A percentile compares a stretch with the other conserved stretches of the same genome.
phyloP scores from a whole-genome alignment of 345 rosid species.

The Mallotus nudiflorus region DNA sequence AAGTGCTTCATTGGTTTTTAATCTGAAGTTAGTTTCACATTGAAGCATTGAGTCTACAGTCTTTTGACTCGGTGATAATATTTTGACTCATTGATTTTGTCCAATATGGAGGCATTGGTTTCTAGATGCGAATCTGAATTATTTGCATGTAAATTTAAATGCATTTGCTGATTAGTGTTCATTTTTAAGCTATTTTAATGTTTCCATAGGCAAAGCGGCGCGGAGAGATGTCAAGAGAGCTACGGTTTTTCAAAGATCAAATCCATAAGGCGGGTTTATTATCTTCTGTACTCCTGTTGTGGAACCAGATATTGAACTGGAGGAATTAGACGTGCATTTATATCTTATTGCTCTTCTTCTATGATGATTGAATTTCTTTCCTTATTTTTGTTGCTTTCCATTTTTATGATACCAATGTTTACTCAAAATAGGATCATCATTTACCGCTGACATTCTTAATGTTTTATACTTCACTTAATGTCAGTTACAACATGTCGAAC shows the following conservation, averaged over 20 bases:
- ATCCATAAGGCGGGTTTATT: conserved; percentile 78
- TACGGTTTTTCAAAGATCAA: conserved; percentile 88
- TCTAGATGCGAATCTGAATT: too few species aligned
- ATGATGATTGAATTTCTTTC: neutral
- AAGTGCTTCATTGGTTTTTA: neutral
- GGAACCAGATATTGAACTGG: conserved; percentile 79
- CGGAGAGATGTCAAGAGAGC: conserved; percentile 94
- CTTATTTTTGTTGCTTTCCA: conserved; percentile 8
- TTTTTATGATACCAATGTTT: neutral
- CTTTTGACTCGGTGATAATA: too few species aligned
- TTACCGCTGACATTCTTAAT: neutral
- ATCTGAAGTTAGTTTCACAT: neutral
- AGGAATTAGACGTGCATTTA: conserved; percentile 79
- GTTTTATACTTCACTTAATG: conserved; percentile 28
- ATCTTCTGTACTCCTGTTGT: conserved; percentile 57
- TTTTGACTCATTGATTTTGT: too few species aligned
- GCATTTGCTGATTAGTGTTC: conserved; percentile 7
- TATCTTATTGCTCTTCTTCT: conserved; percentile 4
- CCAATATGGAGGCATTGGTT: too few species aligned
- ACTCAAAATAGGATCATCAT: neutral
- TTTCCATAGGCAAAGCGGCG: conserved; percentile 78
- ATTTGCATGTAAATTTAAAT: too few species aligned
- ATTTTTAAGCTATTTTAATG: conserved; percentile 27
- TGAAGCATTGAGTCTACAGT: neutral
- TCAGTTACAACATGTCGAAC: conserved; percentile 84